Conservation (phyloP, 179 eudicot genomes). For the Corrigiola litoralis region DNA sequence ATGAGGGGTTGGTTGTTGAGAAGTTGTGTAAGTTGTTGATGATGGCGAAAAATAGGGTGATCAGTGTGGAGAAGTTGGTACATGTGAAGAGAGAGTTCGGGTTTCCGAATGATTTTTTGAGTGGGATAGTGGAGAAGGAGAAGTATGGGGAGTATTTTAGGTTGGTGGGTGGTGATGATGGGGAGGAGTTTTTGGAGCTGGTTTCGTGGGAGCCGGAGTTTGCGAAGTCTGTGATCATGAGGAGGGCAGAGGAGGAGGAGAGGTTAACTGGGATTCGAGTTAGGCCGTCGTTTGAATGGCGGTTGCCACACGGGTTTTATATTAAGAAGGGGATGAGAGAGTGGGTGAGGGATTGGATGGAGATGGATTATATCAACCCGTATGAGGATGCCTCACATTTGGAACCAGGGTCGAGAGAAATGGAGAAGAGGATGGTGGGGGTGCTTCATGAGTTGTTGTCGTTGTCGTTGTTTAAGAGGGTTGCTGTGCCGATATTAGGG, state of each 20-base stretch:
- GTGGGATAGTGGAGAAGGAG: constrained; percentile 39
- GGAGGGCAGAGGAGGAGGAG: constrained; percentile 64
- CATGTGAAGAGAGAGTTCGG: constrained; percentile 90
- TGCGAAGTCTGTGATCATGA: constrained; percentile 52
- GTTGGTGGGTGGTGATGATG: constrained; percentile 43
- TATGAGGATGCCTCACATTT: constrained; percentile 59
- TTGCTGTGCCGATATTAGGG: constrained; percentile 64
- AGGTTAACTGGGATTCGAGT: constrained; percentile 53
- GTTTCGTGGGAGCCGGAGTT: constrained; percentile 61
- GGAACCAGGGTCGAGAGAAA: constrained; percentile 55
- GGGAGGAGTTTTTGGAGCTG: constrained; percentile 48
- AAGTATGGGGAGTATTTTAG: constrained; percentile 54
- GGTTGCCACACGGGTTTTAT: constrained; percentile 62
- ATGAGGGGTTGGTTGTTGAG: constrained; percentile 47
- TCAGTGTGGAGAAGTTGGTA: constrained; percentile 57
- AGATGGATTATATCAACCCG: constrained; percentile 76
- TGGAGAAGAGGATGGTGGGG: constrained; percentile 90
- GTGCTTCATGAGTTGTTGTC: constrained; percentile 85
- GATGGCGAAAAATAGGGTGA: constrained; percentile 74
- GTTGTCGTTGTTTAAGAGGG: constrained; percentile 64
- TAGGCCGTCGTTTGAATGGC: constrained; percentile 66
- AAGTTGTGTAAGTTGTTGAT: constrained; percentile 74
- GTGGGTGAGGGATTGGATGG: constrained; percentile 95
- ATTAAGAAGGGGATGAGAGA: constrained; percentile 90
- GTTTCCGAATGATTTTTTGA: constrained; percentile 67